Evolutionary conservation across 78 protist species (phyloP), one percentile per base, ranked within the genome.

Genomic region (Dictyostelium brefeldianum): DNA sequence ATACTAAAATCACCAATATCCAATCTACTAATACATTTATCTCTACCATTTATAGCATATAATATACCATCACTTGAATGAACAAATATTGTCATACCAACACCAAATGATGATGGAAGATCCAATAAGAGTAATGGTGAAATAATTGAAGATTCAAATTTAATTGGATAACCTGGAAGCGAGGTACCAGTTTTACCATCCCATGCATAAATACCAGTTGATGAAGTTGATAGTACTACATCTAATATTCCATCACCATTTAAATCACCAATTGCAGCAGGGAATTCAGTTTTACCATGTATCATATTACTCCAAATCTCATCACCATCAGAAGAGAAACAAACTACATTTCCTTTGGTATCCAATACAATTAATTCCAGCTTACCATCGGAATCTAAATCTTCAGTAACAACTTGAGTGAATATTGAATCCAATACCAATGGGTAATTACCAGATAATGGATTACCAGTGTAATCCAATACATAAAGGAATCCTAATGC

Each of bases 231-330:
- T n/a, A 97, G 29, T 57, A 96, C 96, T 6, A 97, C 79, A 77
- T 97, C 99, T n/a, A 96, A 75, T 11, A 47, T 17, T 5, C 99
- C 99, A 91, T 97, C 99, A 17, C 97, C 97, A 90, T 97, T 56
- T 1, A 97, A 80, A 81, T 96, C 98, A 25, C 98, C 99, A 20
- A 96, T 57, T 7, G 85, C 56, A n/a, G 95, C 96, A 7, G 94
- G 93, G 53, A 53, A n/a, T 25, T 87, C 93, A 14, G 83, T 64
- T 70, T 43, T 77, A 70, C 90, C 95, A n/a, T 64, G 6, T 0
- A 91, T 22, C 20, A 59, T 1, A 2, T 51, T 17, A 4, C 70
- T 90, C 98, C 98, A 96, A 11, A 90, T 53, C 20, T 67, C 81
- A n/a, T 62, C 71, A 46, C 97, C 96, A 47, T 36, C 43, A 2